Evolutionary conservation across 2,329 filamentous ascomycete species (phyloP), one percentile per base, ranked within the genome.

Genomic region (Colletotrichum incanum): DNA sequence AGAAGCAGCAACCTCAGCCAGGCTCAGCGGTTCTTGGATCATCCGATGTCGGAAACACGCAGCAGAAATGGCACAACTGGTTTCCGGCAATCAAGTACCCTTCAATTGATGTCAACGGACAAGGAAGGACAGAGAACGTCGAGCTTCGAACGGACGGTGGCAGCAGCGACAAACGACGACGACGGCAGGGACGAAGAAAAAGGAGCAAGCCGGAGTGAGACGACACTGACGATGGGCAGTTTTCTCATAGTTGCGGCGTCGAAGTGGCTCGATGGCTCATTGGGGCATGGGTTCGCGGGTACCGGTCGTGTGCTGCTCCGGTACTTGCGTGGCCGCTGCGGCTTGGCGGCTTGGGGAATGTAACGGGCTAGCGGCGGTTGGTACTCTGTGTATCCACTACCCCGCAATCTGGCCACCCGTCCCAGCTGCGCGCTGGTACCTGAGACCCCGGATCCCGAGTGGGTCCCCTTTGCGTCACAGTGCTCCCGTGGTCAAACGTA

Each of bases 381-480:
- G 73, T 74, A 73, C 49, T 50, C 49, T 50, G 41, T 41, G 71
- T 74, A 74, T 56, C 73, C 73, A 74, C 73, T 72, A 74, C 73
- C 73, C 73, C 73, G 71, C 73, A 74, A 68, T 73, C 64, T 73
- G 63, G 64, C 73, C 71, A 72, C 60, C 45, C 54, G 63, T 45
- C 49, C 59, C 65, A 63, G 60, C 37, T 67, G 47, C 20, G 54
- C 54, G 59, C 72, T 70, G 47, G 74, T 75, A 74, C 72, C 74
- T 67, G 67, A 69, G 64, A 75, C 74, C 74, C 74, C 73, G 66
- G 73, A 74, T 74, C 63, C 37, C 50, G 65, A 65, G 70, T 72
- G 72, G 72, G 56, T 41, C 66, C 20, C 50, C 56, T 64, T 61
- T 74, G 73, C 73, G 73, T 74, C 73, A 74, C 71, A 50, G 64